These are phyloP conservation scores for Lactarius trivialis DNA, from an alignment of 768 basidiomycete genomes.

Conservation along the genomic window DNA sequence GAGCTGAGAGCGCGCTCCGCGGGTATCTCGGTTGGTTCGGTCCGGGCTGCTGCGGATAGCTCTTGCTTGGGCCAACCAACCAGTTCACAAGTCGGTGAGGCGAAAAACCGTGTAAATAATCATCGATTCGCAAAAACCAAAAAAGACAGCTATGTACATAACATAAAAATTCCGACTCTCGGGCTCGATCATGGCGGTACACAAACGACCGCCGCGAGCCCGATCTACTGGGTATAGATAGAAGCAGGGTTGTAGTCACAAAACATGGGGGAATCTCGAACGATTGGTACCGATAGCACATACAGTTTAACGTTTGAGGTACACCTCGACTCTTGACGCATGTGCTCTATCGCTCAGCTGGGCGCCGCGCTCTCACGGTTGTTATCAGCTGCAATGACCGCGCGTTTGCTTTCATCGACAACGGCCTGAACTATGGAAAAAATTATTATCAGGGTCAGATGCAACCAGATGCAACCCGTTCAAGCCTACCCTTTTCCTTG, in stretches of 20 bases:
- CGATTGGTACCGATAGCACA: not conserved
- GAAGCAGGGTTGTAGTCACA: not conserved
- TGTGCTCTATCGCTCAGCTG: conserved; percentile 2
- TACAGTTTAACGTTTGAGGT: not conserved
- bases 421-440: conserved; percentile 33
- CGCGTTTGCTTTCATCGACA: conserved; percentile 40
- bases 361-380: conserved; percentile 33
- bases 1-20: not conserved
- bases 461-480: not conserved
- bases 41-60: not conserved
- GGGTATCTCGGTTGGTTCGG: not conserved
- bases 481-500: conserved; percentile 34
- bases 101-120: not conserved
- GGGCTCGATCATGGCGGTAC: conserved; percentile 5
- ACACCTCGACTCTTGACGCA: not conserved
- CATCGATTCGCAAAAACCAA: not conserved
- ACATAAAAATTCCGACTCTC: conserved; percentile 3
- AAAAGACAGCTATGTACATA: conserved; percentile 10
- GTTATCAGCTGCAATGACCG: conserved; percentile 39
- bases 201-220: not conserved
- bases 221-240: conserved; percentile 9
- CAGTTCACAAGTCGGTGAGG: not conserved
- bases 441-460: not conserved
- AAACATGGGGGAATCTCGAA: not conserved
- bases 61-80: too few relatives aligned